Evolutionary conservation across 2,329 filamentous ascomycete species (phyloP), one percentile per base, ranked within the genome.

Genomic region (Penicillium hordei): DNA sequence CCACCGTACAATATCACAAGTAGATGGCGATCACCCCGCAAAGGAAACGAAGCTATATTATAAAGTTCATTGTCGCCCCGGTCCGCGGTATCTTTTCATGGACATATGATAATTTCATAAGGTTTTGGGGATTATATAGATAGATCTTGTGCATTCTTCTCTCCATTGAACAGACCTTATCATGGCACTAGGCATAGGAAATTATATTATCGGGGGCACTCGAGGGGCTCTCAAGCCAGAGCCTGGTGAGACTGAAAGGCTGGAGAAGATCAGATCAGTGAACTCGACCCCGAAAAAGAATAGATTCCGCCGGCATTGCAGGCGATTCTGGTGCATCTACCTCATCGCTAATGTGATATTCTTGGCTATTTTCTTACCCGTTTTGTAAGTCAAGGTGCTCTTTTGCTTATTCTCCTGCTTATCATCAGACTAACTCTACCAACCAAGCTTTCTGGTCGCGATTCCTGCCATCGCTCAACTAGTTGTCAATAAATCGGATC

Each of bases 381-480:
- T 82, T 19, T 60, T 81, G 79, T 82, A 70, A 71, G 78, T 73
- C 8, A 13, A 3, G 13, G 3, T 12, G 1, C 13, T 17, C 2
- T 7, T 15, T 19, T 9, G 5, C 13, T n/a, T 23, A 13, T 38
- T 33, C 21, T 0, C 21, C 3, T 25, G 12, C 6, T 23, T 21
- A 27, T 31, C 6, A 12, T 19, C 33, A 39, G 34, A 45, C 31
- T 43, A 29, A 49, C 36, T 25, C 34, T 21, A 13, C 29, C 2
- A 21, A 19, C 25, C 12, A 42, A 82, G 80, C 31, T 82, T 82
- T 68, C 68, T 74, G 21, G 72, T 80, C 19, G 76, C 78, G 8
- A 72, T 82, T 29, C 80, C 80, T 1, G 75, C 74, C n/a, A 75
- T 81, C 33, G 75, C 79, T 1, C 78, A 80, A 59, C 64, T 68